Base-by-base conservation (phyloP, 345 rosid genomes). In the Zanthoxylum bungeanum region DNA sequence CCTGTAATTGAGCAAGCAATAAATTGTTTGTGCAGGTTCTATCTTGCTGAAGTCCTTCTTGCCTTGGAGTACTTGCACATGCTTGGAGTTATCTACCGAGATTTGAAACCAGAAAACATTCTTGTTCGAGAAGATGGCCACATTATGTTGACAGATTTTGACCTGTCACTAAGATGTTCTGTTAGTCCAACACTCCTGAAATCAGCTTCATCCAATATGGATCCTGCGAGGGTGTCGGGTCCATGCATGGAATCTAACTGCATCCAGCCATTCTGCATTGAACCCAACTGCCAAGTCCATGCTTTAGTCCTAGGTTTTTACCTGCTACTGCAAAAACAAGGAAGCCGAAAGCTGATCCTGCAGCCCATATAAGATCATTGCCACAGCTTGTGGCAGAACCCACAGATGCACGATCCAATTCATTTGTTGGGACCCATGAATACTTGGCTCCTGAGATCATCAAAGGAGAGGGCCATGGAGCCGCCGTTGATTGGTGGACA, bases 401-500 rank as follows among this genome's bases (percentile, higher is more conserved):
- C 44, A 87, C 93, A 2, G 97, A 93, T 73, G 97, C 97, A 60
- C 81, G 98, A 47, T 93, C 98, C 60, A 93, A 91, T 69, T 93
- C 98, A 10, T 91, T 93, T 66, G 98, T 93, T 2, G 98, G 98
- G n/a, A 93, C 98, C 49, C 97, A 93, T 58, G 98, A 93, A 73
- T 93, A 93, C 89, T 71, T 93, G 77, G 98, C 98, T 9, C 98
- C 98, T 0, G 98, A 93, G 79, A 93, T 93, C 66, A 91, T 93
- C 52, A 93, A 91, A 85, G 98, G 98, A 47, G 91, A 91, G 78
- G 97, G 96, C 60, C 98, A 93, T 44, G 98, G 98, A 58, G 96
- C 97, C 33, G 98, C 97, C 30, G 97, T 93, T 24, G 98, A 93
- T 81, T 93, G 98, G 98, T 93, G 98, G 98, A 93, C 97, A 6